Evolutionary conservation across 495 filamentous ascomycete species (phyloP).

Genomic region (Neurospora discreta): DNA sequence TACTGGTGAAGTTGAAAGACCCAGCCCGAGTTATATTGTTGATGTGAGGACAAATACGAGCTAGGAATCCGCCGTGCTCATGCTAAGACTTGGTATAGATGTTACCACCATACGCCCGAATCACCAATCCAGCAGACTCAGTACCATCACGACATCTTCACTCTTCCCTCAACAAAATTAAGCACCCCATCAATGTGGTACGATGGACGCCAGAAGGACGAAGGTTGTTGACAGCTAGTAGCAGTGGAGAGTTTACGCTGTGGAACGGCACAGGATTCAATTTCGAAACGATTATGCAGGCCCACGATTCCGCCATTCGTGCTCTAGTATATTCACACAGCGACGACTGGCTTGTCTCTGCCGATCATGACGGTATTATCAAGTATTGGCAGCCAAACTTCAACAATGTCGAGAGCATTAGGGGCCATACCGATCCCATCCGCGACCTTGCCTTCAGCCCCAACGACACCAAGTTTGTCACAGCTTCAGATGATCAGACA

Average conservation of each 20-base stretch:
- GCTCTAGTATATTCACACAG: constrained; percentile 82
- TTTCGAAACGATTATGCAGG: constrained; percentile 98
- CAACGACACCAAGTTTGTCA: constrained; percentile 90
- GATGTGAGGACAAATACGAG: constrained; percentile 50
- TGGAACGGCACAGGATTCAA: constrained; percentile 99
- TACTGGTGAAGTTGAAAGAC: constrained; percentile 65
- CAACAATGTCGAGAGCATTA: constrained; percentile 93
- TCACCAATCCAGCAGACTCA: constrained; percentile 62
- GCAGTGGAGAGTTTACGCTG: constrained; percentile 93
- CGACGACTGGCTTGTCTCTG: constrained; percentile 92
- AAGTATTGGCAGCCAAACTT: constrained; percentile 99
- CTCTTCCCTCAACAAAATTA: constrained; percentile 93
- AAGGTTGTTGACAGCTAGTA: constrained; percentile 79
- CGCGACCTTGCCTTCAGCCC: constrained; percentile 89
- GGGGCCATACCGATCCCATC: constrained; percentile 81
- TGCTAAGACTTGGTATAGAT: constrained; percentile 46
- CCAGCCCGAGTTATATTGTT: constrained; percentile 76
- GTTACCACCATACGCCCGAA: constrained; percentile 68
- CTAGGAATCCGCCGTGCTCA: background rate
- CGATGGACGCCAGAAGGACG: constrained; percentile 95
- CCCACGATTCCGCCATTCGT: constrained; percentile 87
- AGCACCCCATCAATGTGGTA: constrained; percentile 95
- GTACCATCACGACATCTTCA: constrained; percentile 86
- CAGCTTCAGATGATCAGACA: constrained; percentile 84
- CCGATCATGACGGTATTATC: constrained; percentile 86